Evolutionary conservation across 2,329 filamentous ascomycete genomes (phyloP).

Genomic region (Nemania sp.): DNA sequence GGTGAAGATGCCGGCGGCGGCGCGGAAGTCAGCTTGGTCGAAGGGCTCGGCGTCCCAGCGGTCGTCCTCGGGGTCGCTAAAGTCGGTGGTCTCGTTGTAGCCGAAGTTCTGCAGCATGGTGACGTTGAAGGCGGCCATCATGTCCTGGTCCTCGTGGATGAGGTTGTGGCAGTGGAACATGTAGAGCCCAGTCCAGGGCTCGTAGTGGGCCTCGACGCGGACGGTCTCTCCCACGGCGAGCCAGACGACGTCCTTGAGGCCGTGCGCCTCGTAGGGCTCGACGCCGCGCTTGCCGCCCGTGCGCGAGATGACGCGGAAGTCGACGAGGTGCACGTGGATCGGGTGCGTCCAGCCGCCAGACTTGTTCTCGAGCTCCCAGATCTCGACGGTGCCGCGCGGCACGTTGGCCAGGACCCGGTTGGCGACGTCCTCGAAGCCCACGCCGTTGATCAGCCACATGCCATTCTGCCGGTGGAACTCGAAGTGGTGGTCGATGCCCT

Average conservation of each 20-base stretch:
- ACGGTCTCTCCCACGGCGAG: constrained; percentile 64
- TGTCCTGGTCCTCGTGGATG: constrained; percentile 60
- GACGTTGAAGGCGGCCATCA: constrained; percentile 62
- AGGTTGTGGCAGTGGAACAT: constrained; percentile 64
- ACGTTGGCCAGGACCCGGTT: constrained; percentile 63
- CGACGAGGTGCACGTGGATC: constrained; percentile 69
- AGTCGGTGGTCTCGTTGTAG: constrained; percentile 54
- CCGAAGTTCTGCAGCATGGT: constrained; percentile 54
- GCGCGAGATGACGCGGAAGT: constrained; percentile 66
- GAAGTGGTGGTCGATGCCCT: constrained; percentile 58
- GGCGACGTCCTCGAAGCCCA: constrained; percentile 59
- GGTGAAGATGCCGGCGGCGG: constrained; percentile 44
- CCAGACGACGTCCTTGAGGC: constrained; percentile 70
- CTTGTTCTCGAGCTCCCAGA: constrained; percentile 64
- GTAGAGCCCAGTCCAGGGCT: constrained; percentile 65
- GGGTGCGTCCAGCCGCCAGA: constrained; percentile 65
- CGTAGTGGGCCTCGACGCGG: constrained; percentile 63
- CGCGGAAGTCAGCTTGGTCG: constrained; percentile 43
- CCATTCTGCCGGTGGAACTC: constrained; percentile 59
- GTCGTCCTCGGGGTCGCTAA: constrained; percentile 54
- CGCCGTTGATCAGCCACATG: constrained; percentile 65
- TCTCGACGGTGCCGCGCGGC: constrained; percentile 59
- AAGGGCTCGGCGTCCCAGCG: constrained; percentile 53
- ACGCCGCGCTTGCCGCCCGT: constrained; percentile 58
- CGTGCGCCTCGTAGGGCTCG: constrained; percentile 64